A percentile compares a stretch with the other conserved stretches of the same genome.
Conservation (phyloP, 2,329 filamentous ascomycete species). For the Penicillium thymicola region DNA sequence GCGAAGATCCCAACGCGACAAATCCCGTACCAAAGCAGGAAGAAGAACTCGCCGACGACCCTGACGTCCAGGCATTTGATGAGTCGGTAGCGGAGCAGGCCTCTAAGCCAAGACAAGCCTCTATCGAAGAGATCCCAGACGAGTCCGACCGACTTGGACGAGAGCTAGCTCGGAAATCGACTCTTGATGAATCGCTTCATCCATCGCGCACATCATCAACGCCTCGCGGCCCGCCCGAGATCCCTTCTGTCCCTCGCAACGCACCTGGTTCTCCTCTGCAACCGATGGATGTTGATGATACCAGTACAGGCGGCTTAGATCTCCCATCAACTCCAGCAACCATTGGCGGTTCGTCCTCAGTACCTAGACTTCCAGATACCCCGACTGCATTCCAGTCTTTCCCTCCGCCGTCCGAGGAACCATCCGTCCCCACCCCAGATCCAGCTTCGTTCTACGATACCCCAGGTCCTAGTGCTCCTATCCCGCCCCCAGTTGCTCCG, state of each 20-base stretch:
- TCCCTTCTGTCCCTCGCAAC: constrained; percentile 24
- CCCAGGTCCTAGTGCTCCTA: constrained; percentile 16
- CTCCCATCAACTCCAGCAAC: constrained; percentile 41
- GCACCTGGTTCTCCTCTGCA: constrained; percentile 26
- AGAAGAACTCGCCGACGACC: constrained; percentile 53
- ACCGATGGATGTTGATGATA: constrained; percentile 36
- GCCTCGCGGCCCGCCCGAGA: constrained; percentile 31
- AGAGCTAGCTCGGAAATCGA: constrained; percentile 47
- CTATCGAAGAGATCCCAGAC: constrained; percentile 60
- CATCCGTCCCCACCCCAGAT: constrained; percentile 21
- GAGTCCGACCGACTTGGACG: constrained; percentile 51
- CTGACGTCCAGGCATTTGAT: constrained; percentile 58
- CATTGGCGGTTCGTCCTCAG: constrained; percentile 30
- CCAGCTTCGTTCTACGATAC: constrained; percentile 23
- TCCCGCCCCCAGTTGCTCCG: constrained; percentile 16
- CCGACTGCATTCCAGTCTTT: constrained; percentile 42
- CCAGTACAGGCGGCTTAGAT: constrained; percentile 30
- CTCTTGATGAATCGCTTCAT: constrained; percentile 50
- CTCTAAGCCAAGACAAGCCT: constrained; percentile 48
- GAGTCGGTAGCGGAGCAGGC: constrained; percentile 44
- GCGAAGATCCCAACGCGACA: constrained; percentile 85
- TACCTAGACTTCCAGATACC: constrained; percentile 34
- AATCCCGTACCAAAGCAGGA: constrained; percentile 68
- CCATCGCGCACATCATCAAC: constrained; percentile 46
- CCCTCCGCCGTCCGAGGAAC: constrained; percentile 36